Base-by-base conservation (phyloP, 2,329 filamentous ascomycete genomes). In the Colletotrichum eleusines region DNA sequence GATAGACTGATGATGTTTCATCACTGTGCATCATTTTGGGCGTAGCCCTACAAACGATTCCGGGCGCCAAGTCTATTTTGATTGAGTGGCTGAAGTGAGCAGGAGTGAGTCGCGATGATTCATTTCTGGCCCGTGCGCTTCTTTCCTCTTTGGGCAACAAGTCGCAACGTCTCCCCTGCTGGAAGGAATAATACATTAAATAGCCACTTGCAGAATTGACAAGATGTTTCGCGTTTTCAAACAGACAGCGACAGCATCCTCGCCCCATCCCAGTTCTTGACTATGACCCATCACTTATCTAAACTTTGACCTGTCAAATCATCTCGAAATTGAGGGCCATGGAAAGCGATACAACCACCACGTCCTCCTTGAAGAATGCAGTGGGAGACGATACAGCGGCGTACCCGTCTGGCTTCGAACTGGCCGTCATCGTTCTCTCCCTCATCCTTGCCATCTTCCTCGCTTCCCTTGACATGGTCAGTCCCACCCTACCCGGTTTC, bases 381-480 rank as follows among this genome's bases (percentile, higher is more conserved):
- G 6, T 7, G 11, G 12, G 9, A 33, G 28, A 38, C 5, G 33
- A 55, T 55, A 16, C 20, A 14, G 4, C 51, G 26, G 8, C 3
- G 7, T 40, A 38, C 3, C n/a, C 53, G n/a, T 55, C 53, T 26
- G 58, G 58, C 3, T 35, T 35, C 20, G 50, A 61, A n/a, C 31
- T 48, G 8, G n/a, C 31, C 20, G 16, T 48, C 12, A 31, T 48
- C n/a, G 3, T 61, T n/a, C 12, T 35, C 5, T 61, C 42, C n/a
- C 20, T 48, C 3, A 4, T 61, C 12, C 20, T 61, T 23, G 58
- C 31, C 28, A 61, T 55, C 26, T 67, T 62, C 16, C 64, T 62
- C 5, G 64, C 58, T 38, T 61, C 64, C 18, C 28, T 55, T 1
- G 63, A 67, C 38, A 67, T 55, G 57, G 64, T 67, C 2, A 33